Evolutionary conservation across 2,329 filamentous ascomycete species (phyloP).

Genomic region (Penicillium sp.): DNA sequence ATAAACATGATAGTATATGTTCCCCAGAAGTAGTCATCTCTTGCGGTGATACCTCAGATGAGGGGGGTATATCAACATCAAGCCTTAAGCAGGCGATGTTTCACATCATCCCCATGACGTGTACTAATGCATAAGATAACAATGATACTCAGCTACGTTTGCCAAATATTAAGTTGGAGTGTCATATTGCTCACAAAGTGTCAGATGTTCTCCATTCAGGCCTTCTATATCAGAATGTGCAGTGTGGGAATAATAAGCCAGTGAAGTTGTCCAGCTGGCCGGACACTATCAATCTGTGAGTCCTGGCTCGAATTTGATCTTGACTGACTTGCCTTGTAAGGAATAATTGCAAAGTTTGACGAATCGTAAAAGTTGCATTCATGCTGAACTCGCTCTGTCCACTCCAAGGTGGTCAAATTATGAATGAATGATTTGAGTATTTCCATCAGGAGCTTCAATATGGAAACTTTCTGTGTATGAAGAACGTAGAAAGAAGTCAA

Average conservation of each 20-base stretch:
- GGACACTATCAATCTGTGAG: not conserved
- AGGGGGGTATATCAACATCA: not conserved
- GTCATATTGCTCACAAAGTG: not conserved
- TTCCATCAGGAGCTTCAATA: not conserved
- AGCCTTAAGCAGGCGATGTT: not conserved
- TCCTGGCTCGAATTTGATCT: not conserved
- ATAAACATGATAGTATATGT: not conserved
- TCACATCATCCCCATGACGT: not conserved
- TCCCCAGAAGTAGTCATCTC: not conserved
- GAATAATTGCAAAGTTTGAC: not conserved
- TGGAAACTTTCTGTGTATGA: too few relatives aligned
- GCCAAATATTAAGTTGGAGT: too few relatives aligned
- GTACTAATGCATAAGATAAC: not conserved
- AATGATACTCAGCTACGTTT: not conserved
- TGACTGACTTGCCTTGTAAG: not conserved
- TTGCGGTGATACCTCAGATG: not conserved
- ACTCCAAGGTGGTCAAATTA: not conserved
- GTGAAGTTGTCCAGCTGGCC: not conserved
- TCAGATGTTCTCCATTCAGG: not conserved
- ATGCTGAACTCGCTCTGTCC: conserved; percentile 1
- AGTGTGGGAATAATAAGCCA: conserved; percentile 3
- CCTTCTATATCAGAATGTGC: not conserved
- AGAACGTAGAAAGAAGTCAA: too few relatives aligned
- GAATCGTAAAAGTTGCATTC: not conserved
- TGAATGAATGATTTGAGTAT: not conserved